These are phyloP conservation scores for Komagataella mondaviorum DNA, from an alignment of 805 yeast species.

Conservation along the genomic window DNA sequence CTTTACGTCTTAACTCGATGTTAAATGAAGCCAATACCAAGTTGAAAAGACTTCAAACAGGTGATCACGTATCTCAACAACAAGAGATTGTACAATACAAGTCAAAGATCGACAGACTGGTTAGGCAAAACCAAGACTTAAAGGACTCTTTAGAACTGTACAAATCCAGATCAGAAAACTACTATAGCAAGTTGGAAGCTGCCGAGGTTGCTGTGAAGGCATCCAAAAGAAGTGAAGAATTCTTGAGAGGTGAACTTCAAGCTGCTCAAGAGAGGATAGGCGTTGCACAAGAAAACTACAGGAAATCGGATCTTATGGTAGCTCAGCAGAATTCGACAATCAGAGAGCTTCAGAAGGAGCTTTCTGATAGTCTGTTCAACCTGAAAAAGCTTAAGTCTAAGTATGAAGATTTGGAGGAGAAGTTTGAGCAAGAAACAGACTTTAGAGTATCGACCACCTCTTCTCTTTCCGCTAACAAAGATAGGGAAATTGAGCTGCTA, in stretches of 20 bases:
- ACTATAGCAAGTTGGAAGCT: constrained; percentile 56
- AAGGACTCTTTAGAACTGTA: constrained; percentile 43
- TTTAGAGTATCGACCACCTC: constrained; percentile 19
- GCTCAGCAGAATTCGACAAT: constrained; percentile 37
- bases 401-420: constrained; percentile 37
- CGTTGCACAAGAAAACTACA: constrained; percentile 37
- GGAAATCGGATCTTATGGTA: constrained; percentile 36
- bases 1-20: constrained; percentile 17
- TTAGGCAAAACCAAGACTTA: constrained; percentile 42
- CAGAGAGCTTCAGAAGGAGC: constrained; percentile 36
- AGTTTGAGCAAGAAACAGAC: constrained; percentile 28
- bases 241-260: constrained; percentile 34
- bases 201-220: constrained; percentile 64
- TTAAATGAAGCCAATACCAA: constrained; percentile 21
- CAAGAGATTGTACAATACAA: constrained; percentile 30
- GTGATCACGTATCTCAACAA: constrained; percentile 15
- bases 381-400: constrained; percentile 33
- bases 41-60: constrained; percentile 15
- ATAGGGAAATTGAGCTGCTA: constrained; percentile 38
- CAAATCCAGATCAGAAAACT: constrained; percentile 61
- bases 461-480: constrained; percentile 16
- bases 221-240: constrained; percentile 47
- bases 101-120: constrained; percentile 42
- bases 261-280: constrained; percentile 35
- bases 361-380: constrained; percentile 46